Base-by-base conservation (phyloP, 192 early-diverging fungal genomes). In the Irineochytrium annulatum region DNA sequence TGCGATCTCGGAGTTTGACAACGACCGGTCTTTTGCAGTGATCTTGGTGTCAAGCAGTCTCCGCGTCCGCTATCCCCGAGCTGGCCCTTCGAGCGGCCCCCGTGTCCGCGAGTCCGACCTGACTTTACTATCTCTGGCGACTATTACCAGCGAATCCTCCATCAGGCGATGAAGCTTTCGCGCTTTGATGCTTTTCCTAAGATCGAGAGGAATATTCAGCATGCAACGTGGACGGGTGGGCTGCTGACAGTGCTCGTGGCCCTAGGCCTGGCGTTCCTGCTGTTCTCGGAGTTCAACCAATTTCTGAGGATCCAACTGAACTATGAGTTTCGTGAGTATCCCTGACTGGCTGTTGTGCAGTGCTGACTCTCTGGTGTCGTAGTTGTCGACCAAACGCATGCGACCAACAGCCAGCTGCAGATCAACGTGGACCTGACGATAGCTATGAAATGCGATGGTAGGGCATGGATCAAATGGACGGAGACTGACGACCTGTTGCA, bases 391-490 rank as follows among this genome's bases (percentile, higher is more conserved):
- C 57, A 68, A 19, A 24, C 68, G 16, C 62, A 43, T 16, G 57
- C 71, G 17, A 64, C 82, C 45, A 79, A 80, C 55, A 76, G 79
- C 13, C 55, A 70, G 14, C 59, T 97, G 56, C 85, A 87, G 65
- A 88, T 97, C 31, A 93, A 95, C 68, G 52, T 95, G 34, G 94
- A 90, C 63, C 58, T 95, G 24, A 89, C 88, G 0, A 75, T 97
- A 17, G 91, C 92, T 11, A 96, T 91, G 88, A 82, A 83, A 2
- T 97, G 94, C 66, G 67, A 80, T 48, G 66, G 67, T 76, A 39
- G 33, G 31, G 69, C 17, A 63, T n/a, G 22, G 34, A 56, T 20
- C 27, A 61, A 20, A 52, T 34, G 43, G 52, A 22, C 13, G 8
- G 8, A 51, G 6, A 32, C 26, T 1, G 34, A 26, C 55, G 20